Percentiles rank a stretch among this genome's conserved stretches.
phyloP scores from a whole-genome alignment of 805 yeast species.

The Metschnikowia hibisci region DNA sequence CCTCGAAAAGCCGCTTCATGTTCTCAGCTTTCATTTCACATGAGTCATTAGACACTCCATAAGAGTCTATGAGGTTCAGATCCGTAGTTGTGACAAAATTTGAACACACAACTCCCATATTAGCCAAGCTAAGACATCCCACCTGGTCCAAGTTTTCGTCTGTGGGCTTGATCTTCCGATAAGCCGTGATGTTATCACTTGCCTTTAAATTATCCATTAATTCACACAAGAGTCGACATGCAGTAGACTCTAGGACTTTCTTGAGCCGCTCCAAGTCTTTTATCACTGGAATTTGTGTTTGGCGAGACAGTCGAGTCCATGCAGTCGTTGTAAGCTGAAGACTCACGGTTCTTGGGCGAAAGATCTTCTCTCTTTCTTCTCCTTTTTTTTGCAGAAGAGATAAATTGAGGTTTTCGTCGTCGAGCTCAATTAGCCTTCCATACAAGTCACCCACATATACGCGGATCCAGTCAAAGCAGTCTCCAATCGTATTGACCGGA shows the following conservation, averaged over 20 bases:
- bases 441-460: constrained; percentile 79
- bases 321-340: constrained; percentile 30
- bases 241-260: constrained; percentile 23
- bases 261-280: constrained; percentile 33
- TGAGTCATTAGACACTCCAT: constrained; percentile 12
- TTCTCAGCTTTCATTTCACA: background rate
- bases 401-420: constrained; percentile 52
- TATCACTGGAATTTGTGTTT: constrained; percentile 35
- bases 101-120: constrained; percentile 49
- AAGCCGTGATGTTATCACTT: constrained; percentile 20
- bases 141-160: constrained; percentile 19
- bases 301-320: constrained; percentile 34
- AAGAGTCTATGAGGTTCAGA: constrained; percentile 31
- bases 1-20: constrained; percentile 13
- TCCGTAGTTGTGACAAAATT: constrained; percentile 48
- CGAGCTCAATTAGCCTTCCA: constrained; percentile 66
- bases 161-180: constrained; percentile 19
- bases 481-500: constrained; percentile 47
- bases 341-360: constrained; percentile 55
- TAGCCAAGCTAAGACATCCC: constrained; percentile 41
- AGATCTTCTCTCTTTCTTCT: constrained; percentile 23
- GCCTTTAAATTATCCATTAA: constrained; percentile 25
- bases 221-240: constrained; percentile 41
- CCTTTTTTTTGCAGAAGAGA: constrained; percentile 22
- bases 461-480: constrained; percentile 71